A percentile compares a stretch with the other conserved stretches of the same genome.
Evolutionary conservation across 306 rosid genomes (phyloP).

Genomic region (Medicago arabica): DNA sequence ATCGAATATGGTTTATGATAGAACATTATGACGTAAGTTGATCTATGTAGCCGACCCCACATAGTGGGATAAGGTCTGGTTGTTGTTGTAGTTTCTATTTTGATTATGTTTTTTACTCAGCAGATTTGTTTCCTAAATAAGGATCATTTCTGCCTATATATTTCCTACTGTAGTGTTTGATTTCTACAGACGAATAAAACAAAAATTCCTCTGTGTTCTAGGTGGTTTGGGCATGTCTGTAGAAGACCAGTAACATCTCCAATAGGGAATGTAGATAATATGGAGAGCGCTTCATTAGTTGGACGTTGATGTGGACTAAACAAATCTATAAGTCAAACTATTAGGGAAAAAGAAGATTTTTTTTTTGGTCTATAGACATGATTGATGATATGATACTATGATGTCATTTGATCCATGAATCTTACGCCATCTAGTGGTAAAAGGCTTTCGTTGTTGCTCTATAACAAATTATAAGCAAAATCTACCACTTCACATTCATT

Average conservation of each 20-base stretch:
- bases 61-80: no score
- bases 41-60: no score
- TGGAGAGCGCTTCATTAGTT: no score
- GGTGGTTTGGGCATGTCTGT: no score
- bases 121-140: neutral
- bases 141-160: neutral
- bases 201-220: neutral
- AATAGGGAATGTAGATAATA: no score
- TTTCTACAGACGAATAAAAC: neutral
- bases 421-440: neutral
- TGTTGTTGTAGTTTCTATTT: neutral
- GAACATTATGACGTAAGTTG: no score
- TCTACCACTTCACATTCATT: neutral
- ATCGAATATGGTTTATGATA: no score
- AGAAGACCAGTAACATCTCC: no score
- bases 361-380: constrained; percentile 21
- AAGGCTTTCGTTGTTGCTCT: constrained; percentile 6
- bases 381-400: neutral
- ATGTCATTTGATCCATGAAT: constrained; percentile 13
- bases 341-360: neutral
- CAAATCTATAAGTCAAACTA: neutral
- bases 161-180: neutral
- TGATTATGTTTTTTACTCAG: neutral
- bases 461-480: neutral
- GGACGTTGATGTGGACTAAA: no score